These are phyloP conservation scores for Arabidopsis lyrata DNA, from an alignment of 441 rosid species.

Conservation along the genomic window DNA sequence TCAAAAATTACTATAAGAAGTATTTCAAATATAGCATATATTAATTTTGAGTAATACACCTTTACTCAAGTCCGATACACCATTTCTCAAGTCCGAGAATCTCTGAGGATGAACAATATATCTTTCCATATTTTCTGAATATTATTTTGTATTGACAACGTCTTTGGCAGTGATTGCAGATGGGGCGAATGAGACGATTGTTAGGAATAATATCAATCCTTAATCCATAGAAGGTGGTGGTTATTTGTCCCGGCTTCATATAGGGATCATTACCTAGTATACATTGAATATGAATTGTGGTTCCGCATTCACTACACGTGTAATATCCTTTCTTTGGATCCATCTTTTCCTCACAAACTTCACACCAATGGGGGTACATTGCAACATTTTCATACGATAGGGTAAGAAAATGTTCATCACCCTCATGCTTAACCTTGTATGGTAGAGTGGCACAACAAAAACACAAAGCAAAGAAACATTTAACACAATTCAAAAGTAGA, in stretches of 20 bases:
- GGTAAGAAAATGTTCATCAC: conserved; percentile 15
- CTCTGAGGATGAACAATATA: not conserved
- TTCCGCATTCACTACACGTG: not conserved
- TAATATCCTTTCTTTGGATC: not conserved
- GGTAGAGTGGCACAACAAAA: conserved; percentile 8
- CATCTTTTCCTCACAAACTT: conserved; percentile 18
- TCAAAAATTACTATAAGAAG: no score
- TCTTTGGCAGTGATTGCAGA: not conserved
- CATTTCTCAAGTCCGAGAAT: not conserved
- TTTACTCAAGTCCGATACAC: no score
- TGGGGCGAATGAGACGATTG: not conserved
- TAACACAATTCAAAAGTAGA: not conserved
- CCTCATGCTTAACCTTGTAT: not conserved
- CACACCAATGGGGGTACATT: not conserved
- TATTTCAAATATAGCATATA: no score
- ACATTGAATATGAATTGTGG: conserved; percentile 9
- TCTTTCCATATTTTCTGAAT: not conserved
- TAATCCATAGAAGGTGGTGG: no score
- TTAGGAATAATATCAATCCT: not conserved
- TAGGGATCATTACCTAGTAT: not conserved
- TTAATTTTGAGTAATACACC: no score
- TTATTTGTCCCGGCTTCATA: conserved; percentile 8
- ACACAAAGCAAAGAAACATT: conserved; percentile 4
- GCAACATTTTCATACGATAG: not conserved
- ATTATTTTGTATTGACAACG: not conserved